phyloP scores from a whole-genome alignment of 2,329 filamentous ascomycete species.

The Calonectria pseudoturangicola region DNA sequence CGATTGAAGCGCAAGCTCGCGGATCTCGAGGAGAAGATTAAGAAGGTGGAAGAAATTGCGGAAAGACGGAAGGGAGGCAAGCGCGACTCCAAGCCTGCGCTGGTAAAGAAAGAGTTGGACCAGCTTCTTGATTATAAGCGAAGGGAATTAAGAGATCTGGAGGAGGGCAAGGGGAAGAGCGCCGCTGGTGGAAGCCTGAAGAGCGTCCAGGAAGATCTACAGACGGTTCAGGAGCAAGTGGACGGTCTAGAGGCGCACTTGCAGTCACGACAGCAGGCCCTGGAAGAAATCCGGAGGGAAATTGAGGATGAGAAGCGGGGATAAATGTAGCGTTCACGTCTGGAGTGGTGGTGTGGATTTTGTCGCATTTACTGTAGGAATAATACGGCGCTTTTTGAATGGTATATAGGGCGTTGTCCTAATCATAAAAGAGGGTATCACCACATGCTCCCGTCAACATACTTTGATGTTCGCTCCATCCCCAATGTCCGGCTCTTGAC shows the following conservation, averaged over 20 bases:
- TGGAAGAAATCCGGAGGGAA: slow-evolving; percentile 86
- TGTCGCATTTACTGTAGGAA: slow-evolving; percentile 52
- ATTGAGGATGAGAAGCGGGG: slow-evolving; percentile 89
- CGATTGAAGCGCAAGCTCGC: slow-evolving; percentile 92
- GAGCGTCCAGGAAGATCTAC: slow-evolving; percentile 88
- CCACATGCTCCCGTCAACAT: slow-evolving; percentile 69
- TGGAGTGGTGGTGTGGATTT: slow-evolving; percentile 41
- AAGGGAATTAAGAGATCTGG: slow-evolving; percentile 83
- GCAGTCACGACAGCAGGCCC: slow-evolving; percentile 81
- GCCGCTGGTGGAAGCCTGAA: slow-evolving; percentile 84
- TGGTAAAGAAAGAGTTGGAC: slow-evolving; percentile 95
- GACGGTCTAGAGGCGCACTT: slow-evolving; percentile 92
- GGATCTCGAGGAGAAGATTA: slow-evolving; percentile 92
- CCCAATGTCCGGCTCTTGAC: slow-evolving; percentile 72
- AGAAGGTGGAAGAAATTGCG: slow-evolving; percentile 84
- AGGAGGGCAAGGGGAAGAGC: slow-evolving; percentile 81
- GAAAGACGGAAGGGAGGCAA: slow-evolving; percentile 78
- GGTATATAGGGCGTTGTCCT: slow-evolving; percentile 51
- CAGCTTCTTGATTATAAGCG: slow-evolving; percentile 97
- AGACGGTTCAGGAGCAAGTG: slow-evolving; percentile 94
- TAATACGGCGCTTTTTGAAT: slow-evolving; percentile 54
- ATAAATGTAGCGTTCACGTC: slow-evolving; percentile 57
- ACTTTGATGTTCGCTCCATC: slow-evolving; percentile 65
- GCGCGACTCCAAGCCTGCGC: slow-evolving; percentile 87
- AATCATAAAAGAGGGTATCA: slow-evolving; percentile 53